Conservation (phyloP, 305 asterid genomes). For the Fraxinus latifolia region DNA sequence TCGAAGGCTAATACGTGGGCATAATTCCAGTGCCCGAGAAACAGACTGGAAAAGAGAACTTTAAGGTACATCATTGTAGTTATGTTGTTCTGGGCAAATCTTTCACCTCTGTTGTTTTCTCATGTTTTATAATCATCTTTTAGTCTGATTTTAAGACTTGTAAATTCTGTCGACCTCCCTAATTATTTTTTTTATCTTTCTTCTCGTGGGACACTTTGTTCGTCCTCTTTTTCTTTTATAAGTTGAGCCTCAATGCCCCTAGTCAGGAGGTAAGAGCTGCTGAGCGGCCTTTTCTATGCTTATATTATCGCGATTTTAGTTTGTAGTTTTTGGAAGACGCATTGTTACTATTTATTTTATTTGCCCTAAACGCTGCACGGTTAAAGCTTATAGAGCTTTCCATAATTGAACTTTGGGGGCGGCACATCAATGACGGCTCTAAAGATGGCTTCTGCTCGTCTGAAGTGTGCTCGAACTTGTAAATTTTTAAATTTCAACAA, state of each 20-base stretch:
- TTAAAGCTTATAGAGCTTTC: background rate
- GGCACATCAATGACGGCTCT: background rate
- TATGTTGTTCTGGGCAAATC: conserved; percentile 28
- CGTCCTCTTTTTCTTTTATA: background rate
- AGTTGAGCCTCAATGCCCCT: background rate
- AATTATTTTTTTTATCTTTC: background rate
- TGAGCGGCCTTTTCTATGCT: background rate
- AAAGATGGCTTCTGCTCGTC: background rate
- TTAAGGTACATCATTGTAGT: conserved; percentile 38
- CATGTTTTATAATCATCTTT: conserved; percentile 7
- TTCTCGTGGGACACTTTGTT: background rate
- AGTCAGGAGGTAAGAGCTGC: background rate
- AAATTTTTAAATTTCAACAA: background rate
- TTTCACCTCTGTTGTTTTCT: conserved; percentile 25
- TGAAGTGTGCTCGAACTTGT: background rate
- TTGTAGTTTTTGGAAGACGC: background rate
- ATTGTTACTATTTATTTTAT: background rate
- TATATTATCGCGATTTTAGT: background rate
- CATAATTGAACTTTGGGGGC: background rate
- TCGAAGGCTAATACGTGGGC: conserved; percentile 38
- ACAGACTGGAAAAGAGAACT: conserved; percentile 28
- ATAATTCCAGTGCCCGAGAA: conserved; percentile 25
- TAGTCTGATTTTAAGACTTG: conserved; percentile 19
- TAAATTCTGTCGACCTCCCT: conserved; percentile 21
- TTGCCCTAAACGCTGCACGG: background rate